Percentiles rank a stretch among this genome's conserved stretches.
Evolutionary conservation across 768 basidiomycete genomes (phyloP).

Genomic region (Hypsizygus marmoreus): DNA sequence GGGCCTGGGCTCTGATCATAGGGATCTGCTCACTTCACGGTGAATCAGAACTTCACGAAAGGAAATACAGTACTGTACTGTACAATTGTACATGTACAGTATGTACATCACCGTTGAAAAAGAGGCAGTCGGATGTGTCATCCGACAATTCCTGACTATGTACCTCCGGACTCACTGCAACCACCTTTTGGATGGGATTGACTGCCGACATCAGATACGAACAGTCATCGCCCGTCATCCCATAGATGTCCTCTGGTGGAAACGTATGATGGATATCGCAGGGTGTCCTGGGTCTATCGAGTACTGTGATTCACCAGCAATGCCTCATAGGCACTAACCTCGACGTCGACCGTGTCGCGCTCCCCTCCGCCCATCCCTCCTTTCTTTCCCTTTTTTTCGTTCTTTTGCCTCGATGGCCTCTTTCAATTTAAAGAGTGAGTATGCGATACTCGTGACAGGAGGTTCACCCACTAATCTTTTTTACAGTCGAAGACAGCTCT

Average conservation of each 20-base stretch:
- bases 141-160: no score
- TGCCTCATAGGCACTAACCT: conserved; percentile 1
- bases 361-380: conserved; percentile 5
- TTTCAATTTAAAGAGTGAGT: conserved; percentile 44
- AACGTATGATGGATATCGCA: conserved; percentile 6
- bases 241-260: background rate
- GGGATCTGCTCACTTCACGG: no score
- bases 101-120: no score
- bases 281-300: no score
- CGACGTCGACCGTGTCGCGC: conserved; percentile 1
- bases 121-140: no score
- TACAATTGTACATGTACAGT: no score
- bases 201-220: conserved; percentile 6
- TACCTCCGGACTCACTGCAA: background rate
- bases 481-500: conserved; percentile 56
- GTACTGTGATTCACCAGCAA: no score
- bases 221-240: background rate
- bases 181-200: background rate
- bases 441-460: background rate
- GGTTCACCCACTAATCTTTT: background rate
- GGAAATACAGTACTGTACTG: no score
- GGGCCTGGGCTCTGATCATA: no score
- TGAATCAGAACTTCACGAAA: no score
- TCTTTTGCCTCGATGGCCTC: conserved; percentile 49
- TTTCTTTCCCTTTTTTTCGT: conserved; percentile 21